Percentiles rank a stretch among this genome's conserved stretches.
phyloP scores from a whole-genome alignment of 495 filamentous ascomycete genomes.

The Xanthoparmelia taractica region DNA sequence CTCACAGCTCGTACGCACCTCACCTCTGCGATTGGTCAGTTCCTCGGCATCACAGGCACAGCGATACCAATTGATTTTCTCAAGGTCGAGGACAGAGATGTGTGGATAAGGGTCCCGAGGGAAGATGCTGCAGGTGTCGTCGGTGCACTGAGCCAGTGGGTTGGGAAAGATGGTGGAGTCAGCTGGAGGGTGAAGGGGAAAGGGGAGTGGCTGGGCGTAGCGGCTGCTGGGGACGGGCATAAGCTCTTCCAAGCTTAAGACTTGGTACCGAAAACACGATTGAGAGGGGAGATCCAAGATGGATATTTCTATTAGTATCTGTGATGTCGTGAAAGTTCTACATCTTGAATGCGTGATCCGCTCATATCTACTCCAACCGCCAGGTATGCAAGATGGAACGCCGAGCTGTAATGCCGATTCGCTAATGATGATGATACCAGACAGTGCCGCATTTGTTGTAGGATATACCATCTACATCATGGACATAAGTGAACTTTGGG shows the following conservation, averaged over 20 bases:
- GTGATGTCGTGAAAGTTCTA: neutral
- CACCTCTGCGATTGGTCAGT: constrained; percentile 65
- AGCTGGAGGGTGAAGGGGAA: constrained; percentile 52
- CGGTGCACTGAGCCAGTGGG: constrained; percentile 50
- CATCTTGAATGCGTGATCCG: neutral
- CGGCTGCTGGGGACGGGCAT: constrained; percentile 37
- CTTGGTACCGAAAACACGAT: neutral
- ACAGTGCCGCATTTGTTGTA: neutral
- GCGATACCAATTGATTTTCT: constrained; percentile 77
- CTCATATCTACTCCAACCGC: constrained; percentile 3
- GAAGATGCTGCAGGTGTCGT: constrained; percentile 60
- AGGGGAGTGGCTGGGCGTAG: constrained; percentile 46
- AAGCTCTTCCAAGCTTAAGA: constrained; percentile 11
- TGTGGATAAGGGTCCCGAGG: constrained; percentile 69
- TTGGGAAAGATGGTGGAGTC: constrained; percentile 33
- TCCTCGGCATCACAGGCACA: constrained; percentile 68
- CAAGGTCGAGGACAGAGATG: constrained; percentile 46
- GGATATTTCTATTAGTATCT: neutral
- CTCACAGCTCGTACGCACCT: constrained; percentile 69
- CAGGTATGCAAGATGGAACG: constrained; percentile 5
- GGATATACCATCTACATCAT: constrained; percentile 39
- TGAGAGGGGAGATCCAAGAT: neutral
- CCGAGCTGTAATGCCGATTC: constrained; percentile 11
- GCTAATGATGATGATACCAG: constrained; percentile 10
- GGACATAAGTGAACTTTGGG: constrained; percentile 70